Conservation (phyloP, 192 early-diverging fungal species). For the Backusella liffmaniae region DNA sequence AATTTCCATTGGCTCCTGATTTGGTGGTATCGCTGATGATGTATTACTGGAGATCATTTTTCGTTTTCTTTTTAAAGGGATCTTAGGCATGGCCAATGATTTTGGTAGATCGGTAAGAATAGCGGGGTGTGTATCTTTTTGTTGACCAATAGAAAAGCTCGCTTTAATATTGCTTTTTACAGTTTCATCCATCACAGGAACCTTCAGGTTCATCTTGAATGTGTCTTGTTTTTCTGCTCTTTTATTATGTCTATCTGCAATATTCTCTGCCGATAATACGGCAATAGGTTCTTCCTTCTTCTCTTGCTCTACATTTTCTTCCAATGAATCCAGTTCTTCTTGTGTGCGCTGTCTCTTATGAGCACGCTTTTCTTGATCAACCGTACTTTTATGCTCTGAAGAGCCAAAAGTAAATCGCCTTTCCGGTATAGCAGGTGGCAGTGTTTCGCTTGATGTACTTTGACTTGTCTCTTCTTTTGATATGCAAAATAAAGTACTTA, state of each 20-base stretch:
- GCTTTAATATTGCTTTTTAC: slow-evolving; percentile 19
- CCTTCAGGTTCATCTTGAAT: neutral
- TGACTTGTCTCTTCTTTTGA: neutral
- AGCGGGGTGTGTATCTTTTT: neutral
- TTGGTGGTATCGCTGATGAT: neutral
- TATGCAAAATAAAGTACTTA: neutral
- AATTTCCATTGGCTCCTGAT: neutral
- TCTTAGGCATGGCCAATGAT: neutral
- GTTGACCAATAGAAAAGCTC: slow-evolving; percentile 14
- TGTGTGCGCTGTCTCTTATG: neutral
- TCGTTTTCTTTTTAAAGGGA: slow-evolving; percentile 18
- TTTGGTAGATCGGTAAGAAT: neutral
- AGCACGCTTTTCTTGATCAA: neutral
- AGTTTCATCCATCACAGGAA: neutral
- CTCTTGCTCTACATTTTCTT: neutral
- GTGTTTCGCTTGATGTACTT: neutral
- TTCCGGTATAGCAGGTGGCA: neutral
- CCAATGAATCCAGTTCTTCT: neutral
- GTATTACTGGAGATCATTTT: neutral
- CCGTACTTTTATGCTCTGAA: neutral
- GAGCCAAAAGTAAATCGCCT: neutral
- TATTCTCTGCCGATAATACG: neutral
- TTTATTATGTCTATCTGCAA: neutral
- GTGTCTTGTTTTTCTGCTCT: neutral
- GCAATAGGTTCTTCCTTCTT: neutral